Evolutionary conservation across 148 eudicot species (phyloP), one percentile per base, ranked within the genome.

Genomic region (Tetragonia tetragonoides): DNA sequence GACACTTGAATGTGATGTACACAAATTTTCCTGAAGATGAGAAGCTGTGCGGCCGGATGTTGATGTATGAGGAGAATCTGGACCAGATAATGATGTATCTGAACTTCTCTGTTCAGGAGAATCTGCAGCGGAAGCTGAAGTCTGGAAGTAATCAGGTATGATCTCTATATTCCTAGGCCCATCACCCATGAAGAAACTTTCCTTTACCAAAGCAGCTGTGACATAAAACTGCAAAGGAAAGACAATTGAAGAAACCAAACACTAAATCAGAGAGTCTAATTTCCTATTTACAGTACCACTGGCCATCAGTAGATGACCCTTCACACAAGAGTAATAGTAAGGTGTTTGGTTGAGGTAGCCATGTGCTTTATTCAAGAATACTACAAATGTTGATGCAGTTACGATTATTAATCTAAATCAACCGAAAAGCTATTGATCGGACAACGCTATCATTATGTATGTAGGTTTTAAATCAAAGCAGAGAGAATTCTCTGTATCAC

Each of bases 81-180:
- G 77, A 75, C 67, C 77, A 63, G 86, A 86, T 56, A 46, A 37
- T 57, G 85, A 82, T 15, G 77, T 77, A 77, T 69, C 76, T 40
- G 84, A 78, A 71, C 80, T 79, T 75, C 79, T 80, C 42, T 63
- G 78, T 64, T 67, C 80, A 75, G 82, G 87, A 69, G 85, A 78
- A 10, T 81, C 78, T 15, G 65, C 62, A 42, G 76, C 69, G 23
- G 84, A 77, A 51, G 77, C 40, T 72, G 84, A 68, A 70, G 74
- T 85, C 79, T 86, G 84, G 86, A 95, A 95, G 85, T 93, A 88
- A 81, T 93, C 88, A 23, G 90, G 84, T 74, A 88, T 84, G 49
- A 95, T 74, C 79, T 93, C 85, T 83, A 93, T 63, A 49, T 87
- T 88, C 72, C 76, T 84, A 76, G 87, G 92, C 69, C 93, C 92